Evolutionary conservation across 139 green algal genomes (phyloP), one percentile per base, ranked within the genome.

Genomic region (Ettlia oleoabundans): DNA sequence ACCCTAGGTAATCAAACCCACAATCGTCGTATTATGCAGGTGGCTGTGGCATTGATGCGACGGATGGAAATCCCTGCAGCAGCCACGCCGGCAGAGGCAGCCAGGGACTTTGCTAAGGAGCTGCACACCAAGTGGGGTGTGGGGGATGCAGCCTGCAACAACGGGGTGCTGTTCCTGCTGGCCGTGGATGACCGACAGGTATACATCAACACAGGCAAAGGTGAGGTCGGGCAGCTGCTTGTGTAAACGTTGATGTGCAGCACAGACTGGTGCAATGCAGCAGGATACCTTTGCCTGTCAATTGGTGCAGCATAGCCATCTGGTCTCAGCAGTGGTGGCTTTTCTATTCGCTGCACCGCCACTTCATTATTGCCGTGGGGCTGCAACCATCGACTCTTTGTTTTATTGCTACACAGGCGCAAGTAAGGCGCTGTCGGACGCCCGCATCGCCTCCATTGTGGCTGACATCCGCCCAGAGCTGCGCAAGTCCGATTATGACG

Each of bases 121-220:
- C 58, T 96, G 66, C 88, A 93, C 62, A 80, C 88, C 7, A n/a
- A 24, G 3, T 95, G 92, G 92, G 92, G 93, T 30, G 91, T 95
- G 6, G 93, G 93, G 61, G 61, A 91, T 13, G 67, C 51, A 0
- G 55, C 37, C 9, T 96, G 93, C 86, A 81, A 91, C 81, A 92
- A 94, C 64, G 93, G 93, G n/a, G 80, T 94, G 19, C 43, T 95
- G 19, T 30, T 95, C 13, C 67, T 95, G 6, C 72, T 96, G 26
- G 81, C 90, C n/a, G 53, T 91, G 1, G 37, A 88, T 0, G 86
- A 95, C 72, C 81, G 90, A 0, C 88, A 95, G 84, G 77, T 95
- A 15, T 69, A 71, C 58, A 61, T 81, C 58, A 61, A n/a, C 58
- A 71, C 75, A 9, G 75, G 58, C 24, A 37, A 32, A 2, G 37